These are phyloP conservation scores for Schizothecium vesticola DNA, from an alignment of 495 filamentous ascomycete species.

Conservation along the genomic window DNA sequence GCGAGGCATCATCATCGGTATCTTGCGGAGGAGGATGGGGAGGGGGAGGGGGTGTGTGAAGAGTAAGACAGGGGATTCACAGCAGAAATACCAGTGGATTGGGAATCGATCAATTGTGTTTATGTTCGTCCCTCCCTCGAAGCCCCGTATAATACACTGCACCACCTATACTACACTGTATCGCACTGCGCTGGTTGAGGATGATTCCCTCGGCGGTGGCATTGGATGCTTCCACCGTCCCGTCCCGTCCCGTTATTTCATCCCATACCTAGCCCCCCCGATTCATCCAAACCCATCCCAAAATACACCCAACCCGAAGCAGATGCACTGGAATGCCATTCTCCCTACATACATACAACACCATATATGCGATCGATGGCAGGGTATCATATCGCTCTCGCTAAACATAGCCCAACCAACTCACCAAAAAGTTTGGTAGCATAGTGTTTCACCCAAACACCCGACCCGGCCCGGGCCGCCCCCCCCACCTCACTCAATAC, in stretches of 20 bases:
- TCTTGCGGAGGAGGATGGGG: background rate
- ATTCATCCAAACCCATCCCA: background rate
- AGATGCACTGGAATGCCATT: background rate
- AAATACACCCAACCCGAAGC: background rate
- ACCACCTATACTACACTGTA: background rate
- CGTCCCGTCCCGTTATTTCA: background rate
- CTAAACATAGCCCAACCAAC: background rate
- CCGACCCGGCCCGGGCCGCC: background rate
- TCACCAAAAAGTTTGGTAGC: background rate
- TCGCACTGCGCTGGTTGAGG: no score
- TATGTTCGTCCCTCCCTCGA: background rate
- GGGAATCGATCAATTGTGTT: background rate
- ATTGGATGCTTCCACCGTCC: background rate
- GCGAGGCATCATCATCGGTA: background rate
- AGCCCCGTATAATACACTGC: background rate
- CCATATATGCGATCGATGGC: background rate
- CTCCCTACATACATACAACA: background rate
- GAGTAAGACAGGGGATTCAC: background rate
- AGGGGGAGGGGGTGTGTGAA: background rate
- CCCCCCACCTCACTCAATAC: background rate
- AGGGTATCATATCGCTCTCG: background rate
- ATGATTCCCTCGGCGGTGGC: no score
- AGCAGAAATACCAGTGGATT: background rate
- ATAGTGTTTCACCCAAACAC: background rate
- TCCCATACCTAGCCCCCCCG: background rate